Conservation (phyloP, 495 filamentous ascomycete species). For the Xylaria telfairii region DNA sequence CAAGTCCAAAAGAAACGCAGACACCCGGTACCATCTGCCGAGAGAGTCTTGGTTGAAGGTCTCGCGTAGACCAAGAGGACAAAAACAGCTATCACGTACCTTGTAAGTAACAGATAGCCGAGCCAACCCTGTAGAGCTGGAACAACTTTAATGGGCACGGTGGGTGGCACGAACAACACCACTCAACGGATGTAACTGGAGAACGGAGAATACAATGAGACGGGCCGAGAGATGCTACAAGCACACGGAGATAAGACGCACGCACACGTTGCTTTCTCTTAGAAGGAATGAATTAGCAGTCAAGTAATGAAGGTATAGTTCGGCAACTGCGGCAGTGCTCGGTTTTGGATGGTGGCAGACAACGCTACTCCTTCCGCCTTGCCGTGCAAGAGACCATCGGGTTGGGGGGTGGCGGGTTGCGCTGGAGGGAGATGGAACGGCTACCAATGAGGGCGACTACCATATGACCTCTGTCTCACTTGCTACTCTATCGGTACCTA, state of each 20-base stretch:
- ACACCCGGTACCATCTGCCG: conserved; percentile 45
- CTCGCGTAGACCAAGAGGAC: conserved; percentile 27
- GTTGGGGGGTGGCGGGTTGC: neutral
- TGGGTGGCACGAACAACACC: neutral
- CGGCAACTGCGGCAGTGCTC: conserved; percentile 19
- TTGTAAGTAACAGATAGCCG: conserved; percentile 21
- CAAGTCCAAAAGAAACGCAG: conserved; percentile 37
- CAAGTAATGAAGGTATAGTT: conserved; percentile 8
- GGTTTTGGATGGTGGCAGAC: conserved; percentile 2
- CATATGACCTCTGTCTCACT: conserved; percentile 13
- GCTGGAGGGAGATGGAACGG: neutral
- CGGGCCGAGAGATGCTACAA: conserved; percentile 17
- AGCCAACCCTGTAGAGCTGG: conserved; percentile 15
- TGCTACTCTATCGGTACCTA: conserved; percentile 3
- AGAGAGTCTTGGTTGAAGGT: conserved; percentile 32
- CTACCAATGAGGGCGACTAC: neutral
- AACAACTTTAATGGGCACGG: conserved; percentile 18
- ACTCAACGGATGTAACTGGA: neutral
- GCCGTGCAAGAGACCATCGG: conserved; percentile 4
- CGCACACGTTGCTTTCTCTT: conserved; percentile 8
- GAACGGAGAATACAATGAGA: neutral
- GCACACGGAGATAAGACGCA: conserved; percentile 15
- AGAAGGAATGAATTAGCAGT: conserved; percentile 21
- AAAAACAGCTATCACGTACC: conserved; percentile 36
- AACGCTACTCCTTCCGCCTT: conserved; percentile 7